Conservation (phyloP, 768 basidiomycete genomes). For the Hydnum rufescens region DNA sequence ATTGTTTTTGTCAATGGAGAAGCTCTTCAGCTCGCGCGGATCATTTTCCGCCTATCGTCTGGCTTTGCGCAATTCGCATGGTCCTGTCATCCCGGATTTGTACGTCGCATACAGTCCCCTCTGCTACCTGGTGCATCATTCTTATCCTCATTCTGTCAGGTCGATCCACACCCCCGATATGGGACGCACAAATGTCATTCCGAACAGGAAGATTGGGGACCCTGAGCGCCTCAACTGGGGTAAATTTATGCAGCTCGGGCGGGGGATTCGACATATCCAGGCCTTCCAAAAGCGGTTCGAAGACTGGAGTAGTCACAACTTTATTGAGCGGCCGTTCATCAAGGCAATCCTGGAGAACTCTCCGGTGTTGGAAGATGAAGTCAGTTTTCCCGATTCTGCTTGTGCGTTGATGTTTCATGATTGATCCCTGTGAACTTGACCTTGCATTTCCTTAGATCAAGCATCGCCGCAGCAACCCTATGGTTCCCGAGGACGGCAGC, state of each 20-base stretch:
- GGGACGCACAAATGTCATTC: conserved; percentile 18
- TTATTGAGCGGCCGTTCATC: background rate
- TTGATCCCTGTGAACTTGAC: background rate
- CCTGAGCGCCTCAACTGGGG: conserved; percentile 90
- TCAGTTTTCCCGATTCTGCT: background rate
- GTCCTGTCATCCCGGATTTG: conserved; percentile 64
- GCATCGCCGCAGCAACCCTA: background rate
- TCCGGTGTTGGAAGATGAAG: background rate
- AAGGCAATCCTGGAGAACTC: background rate
- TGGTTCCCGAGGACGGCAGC: background rate
- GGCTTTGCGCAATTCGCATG: conserved; percentile 67
- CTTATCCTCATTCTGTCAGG: too few species aligned
- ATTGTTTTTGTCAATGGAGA: conserved; percentile 62
- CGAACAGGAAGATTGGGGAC: conserved; percentile 83
- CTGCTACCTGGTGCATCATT: background rate
- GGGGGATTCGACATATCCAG: background rate
- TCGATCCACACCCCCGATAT: background rate
- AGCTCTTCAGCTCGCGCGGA: conserved; percentile 60
- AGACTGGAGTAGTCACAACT: background rate
- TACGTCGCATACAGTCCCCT: conserved; percentile 13
- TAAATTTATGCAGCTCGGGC: conserved; percentile 32
- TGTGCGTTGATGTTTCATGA: background rate
- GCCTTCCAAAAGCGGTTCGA: background rate
- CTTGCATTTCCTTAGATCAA: background rate
- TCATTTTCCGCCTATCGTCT: conserved; percentile 83